phyloP scores from a whole-genome alignment of 345 rosid genomes.

The Syzygium jambos region DNA sequence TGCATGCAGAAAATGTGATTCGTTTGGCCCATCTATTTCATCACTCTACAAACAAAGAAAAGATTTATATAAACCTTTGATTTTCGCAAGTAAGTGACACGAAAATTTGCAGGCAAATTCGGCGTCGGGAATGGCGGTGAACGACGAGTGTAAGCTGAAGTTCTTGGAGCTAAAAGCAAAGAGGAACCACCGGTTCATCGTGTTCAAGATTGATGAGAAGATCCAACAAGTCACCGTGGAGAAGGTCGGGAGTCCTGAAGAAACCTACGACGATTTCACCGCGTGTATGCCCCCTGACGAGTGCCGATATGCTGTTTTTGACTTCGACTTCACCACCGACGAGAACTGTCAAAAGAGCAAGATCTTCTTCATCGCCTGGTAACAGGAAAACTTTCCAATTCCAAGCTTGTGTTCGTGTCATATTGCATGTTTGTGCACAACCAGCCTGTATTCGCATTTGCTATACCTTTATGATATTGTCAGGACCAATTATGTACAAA shows the following conservation, averaged over 20 bases:
- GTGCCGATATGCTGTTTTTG: conserved; percentile 50
- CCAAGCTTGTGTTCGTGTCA: not conserved
- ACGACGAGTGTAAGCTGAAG: conserved; percentile 68
- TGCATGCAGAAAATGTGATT: not conserved
- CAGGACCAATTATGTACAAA: not conserved
- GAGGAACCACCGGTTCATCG: conserved; percentile 52
- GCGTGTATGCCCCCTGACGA: conserved; percentile 44
- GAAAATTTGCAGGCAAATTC: conserved; percentile 40
- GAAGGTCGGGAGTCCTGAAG: conserved; percentile 45
- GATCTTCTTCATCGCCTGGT: conserved; percentile 76
- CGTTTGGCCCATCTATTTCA: not conserved
- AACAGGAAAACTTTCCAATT: not conserved
- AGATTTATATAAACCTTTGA: not conserved
- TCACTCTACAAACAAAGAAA: not conserved
- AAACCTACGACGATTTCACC: conserved; percentile 47
- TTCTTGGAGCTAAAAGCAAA: conserved; percentile 64
- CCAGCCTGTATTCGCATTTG: not conserved
- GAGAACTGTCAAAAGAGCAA: conserved; percentile 73
- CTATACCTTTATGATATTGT: not conserved
- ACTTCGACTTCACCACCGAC: conserved; percentile 48
- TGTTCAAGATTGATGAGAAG: conserved; percentile 59
- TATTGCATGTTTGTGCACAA: not conserved
- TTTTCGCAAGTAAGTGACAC: not conserved
- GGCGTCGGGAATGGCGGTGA: conserved; percentile 65
- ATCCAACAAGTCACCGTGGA: conserved; percentile 53